Evolutionary conservation across 805 yeast genomes (phyloP), one percentile per base, ranked within the genome.

Genomic region (Maudiozyma turicensis): DNA sequence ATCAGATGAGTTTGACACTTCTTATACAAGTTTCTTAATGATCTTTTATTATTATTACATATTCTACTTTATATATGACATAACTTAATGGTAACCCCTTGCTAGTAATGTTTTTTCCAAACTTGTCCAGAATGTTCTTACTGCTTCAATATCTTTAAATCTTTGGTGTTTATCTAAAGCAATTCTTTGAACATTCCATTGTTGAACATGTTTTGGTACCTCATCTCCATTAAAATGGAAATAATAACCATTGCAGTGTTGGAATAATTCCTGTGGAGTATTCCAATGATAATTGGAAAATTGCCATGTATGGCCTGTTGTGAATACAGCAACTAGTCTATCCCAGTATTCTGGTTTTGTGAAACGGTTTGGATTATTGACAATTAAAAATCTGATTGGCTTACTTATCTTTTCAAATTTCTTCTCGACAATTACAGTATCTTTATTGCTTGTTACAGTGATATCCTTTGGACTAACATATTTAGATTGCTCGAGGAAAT

Each of bases 231-330:
- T 76, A 67, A 80, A 89, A 42, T 81, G 74, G 56, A 89, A 73
- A 58, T 80, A 86, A 62, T 79, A 90, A 2, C 99, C 99, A 51
- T 84, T 81, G 55, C 85, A 85, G 56, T 79, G 81, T 60, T 84
- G 93, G 67, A 93, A 93, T 54, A 93, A 72, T 42, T 72, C 72
- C 51, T 84, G 80, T 2, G 99, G 96, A 48, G 82, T 80, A 39
- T 80, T 74, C 80, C 89, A 84, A 63, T 84, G 85, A 68, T 91
- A 93, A 58, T 81, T 79, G 61, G 86, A 80, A 69, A 93, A 87
- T 69, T 93, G 99, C 99, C 99, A 93, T 48, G 82, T 74, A 70
- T 93, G 99, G 10, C 99, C 99, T 9, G 97, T 91, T 14, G 96
- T 91, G 70, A 93, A 84, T 38, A 93, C 86, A 0, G 95, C 97